Conservation (phyloP, 2,329 filamentous ascomycete species). For the Cryphonectria radicalis region DNA sequence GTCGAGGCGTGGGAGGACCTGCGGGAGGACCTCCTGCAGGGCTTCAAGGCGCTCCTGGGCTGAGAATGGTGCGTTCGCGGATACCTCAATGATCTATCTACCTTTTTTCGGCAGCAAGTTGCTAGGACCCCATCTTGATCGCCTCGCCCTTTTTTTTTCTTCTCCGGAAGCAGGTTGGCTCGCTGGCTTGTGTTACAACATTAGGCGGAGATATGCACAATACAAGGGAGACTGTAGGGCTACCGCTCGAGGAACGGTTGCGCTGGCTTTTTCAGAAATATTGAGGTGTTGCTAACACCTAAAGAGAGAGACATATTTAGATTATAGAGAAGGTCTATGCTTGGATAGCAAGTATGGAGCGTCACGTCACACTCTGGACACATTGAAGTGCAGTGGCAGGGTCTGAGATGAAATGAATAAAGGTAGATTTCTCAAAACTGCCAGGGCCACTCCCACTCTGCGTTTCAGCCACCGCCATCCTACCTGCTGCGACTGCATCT, state of each 20-base stretch:
- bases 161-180: background rate
- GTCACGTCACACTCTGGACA: background rate
- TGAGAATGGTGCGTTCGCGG: slow-evolving; percentile 32
- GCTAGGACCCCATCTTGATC: background rate
- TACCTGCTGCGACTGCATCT: no score
- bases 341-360: background rate
- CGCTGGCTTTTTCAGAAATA: no score
- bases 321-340: background rate
- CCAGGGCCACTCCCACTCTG: no score
- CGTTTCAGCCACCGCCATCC: no score
- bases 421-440: no score
- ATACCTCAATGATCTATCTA: no score
- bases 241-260: background rate
- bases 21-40: slow-evolving; percentile 72
- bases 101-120: background rate
- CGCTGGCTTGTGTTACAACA: background rate
- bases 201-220: background rate
- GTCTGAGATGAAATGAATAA: no score
- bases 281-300: no score
- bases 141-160: background rate
- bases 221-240: background rate
- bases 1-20: slow-evolving; percentile 88
- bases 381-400: no score
- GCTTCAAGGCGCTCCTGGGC: slow-evolving; percentile 59
- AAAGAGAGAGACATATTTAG: no score